Conservation (phyloP, 108 stramenopile species). For the Fragilaria crotonensis region DNA sequence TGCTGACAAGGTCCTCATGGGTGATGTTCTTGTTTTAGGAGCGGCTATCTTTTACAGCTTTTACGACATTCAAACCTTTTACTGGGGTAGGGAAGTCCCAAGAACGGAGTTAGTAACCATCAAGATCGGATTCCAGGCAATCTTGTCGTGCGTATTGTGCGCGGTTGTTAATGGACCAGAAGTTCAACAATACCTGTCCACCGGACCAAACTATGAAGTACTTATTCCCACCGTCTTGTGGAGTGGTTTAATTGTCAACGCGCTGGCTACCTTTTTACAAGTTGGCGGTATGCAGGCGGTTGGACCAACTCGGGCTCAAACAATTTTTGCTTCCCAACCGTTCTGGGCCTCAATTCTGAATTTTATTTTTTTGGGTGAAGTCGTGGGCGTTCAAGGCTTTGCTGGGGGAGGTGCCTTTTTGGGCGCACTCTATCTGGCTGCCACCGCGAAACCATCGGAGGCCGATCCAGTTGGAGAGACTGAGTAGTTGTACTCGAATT, state of each 20-base stretch:
- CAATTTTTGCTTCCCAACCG: constrained; percentile 54
- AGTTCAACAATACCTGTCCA: constrained; percentile 14
- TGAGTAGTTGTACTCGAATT: no score
- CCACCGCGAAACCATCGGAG: constrained; percentile 22
- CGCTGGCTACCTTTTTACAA: constrained; percentile 55
- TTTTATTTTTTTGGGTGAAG: constrained; percentile 37
- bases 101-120: constrained; percentile 47
- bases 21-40: constrained; percentile 39
- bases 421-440: constrained; percentile 43
- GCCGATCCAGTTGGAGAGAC: neutral
- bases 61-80: constrained; percentile 54
- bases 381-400: constrained; percentile 33
- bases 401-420: constrained; percentile 50
- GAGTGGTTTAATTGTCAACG: constrained; percentile 59
- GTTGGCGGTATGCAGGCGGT: constrained; percentile 62
- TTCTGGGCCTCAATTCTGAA: constrained; percentile 53
- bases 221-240: constrained; percentile 32
- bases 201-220: constrained; percentile 19
- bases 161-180: constrained; percentile 15
- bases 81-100: constrained; percentile 47
- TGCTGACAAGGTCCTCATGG: constrained; percentile 17
- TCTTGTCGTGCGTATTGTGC: constrained; percentile 33
- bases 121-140: constrained; percentile 51
- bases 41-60: constrained; percentile 58
- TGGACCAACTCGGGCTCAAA: constrained; percentile 56